phyloP scores from a whole-genome alignment of 2,329 filamentous ascomycete species.

The Sporothrix variecibatus region DNA sequence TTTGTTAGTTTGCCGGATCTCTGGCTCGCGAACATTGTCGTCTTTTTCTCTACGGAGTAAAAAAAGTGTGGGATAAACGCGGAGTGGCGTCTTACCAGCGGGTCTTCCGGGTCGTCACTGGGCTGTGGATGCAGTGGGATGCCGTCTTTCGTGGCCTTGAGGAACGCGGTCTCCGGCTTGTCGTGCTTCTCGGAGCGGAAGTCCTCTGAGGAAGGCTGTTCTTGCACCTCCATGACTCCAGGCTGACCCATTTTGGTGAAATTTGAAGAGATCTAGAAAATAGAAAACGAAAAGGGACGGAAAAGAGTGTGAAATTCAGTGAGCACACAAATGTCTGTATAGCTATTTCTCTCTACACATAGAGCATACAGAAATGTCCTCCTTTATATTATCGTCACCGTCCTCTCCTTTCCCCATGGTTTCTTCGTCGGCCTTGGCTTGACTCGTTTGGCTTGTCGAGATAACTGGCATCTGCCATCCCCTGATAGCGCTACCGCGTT shows the following conservation, averaged over 20 bases:
- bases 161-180: constrained; percentile 1
- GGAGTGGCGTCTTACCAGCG: constrained; percentile 5
- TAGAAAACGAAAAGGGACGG: background rate
- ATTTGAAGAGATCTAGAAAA: too few species aligned
- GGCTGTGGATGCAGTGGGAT: constrained; percentile 21
- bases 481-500: background rate
- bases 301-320: background rate
- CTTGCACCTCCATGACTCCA: background rate
- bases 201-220: constrained; percentile 9
- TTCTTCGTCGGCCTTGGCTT: background rate
- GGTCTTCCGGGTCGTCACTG: constrained; percentile 21
- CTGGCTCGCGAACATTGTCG: background rate
- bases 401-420: background rate
- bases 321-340: background rate
- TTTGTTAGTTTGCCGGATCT: background rate
- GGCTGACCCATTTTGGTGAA: background rate
- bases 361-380: background rate
- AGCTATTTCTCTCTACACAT: background rate
- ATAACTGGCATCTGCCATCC: background rate
- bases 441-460: background rate
- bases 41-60: background rate
- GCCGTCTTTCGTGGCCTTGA: constrained; percentile 21
- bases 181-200: constrained; percentile 1
- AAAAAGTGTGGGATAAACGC: background rate
- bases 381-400: background rate